Percentiles rank a stretch among this genome's conserved stretches.
phyloP scores from a whole-genome alignment of 805 yeast genomes.

The Kodamaea sagamina region DNA sequence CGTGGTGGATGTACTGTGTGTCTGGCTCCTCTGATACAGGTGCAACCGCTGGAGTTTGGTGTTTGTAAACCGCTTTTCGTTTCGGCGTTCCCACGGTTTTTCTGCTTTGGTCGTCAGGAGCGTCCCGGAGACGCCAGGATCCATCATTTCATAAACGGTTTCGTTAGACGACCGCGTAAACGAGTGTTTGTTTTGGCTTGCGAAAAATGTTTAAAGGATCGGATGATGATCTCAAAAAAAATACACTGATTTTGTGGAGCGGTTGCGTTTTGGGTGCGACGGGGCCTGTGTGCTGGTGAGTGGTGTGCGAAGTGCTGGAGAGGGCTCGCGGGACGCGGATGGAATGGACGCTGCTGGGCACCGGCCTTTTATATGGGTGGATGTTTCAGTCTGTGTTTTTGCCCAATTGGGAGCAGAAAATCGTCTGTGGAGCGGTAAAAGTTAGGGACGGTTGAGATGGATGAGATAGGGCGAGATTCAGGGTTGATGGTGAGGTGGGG shows the following conservation, averaged over 20 bases:
- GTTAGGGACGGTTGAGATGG: too few species aligned
- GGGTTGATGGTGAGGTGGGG: too few species aligned
- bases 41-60: not conserved
- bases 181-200: conserved; percentile 1
- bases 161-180: not conserved
- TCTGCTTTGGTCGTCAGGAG: conserved; percentile 1
- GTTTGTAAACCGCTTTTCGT: not conserved
- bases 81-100: conserved; percentile 3
- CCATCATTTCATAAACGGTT: conserved; percentile 2
- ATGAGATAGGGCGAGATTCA: too few species aligned
- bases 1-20: not conserved
- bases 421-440: too few species aligned
- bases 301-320: not conserved
- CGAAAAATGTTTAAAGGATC: conserved; percentile 1
- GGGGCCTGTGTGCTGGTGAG: not conserved
- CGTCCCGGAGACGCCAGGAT: conserved; percentile 3
- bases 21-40: not conserved
- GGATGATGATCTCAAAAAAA: conserved; percentile 1
- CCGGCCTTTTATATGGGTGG: too few species aligned
- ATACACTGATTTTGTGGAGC: conserved; percentile 1
- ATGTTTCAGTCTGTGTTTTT: too few species aligned
- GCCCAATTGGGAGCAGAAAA: too few species aligned
- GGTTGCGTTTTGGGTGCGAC: not conserved
- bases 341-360: too few species aligned
- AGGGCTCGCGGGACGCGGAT: too few species aligned